Evolutionary conservation across 805 yeast genomes (phyloP).

Genomic region (Jamesozyma hellenica): DNA sequence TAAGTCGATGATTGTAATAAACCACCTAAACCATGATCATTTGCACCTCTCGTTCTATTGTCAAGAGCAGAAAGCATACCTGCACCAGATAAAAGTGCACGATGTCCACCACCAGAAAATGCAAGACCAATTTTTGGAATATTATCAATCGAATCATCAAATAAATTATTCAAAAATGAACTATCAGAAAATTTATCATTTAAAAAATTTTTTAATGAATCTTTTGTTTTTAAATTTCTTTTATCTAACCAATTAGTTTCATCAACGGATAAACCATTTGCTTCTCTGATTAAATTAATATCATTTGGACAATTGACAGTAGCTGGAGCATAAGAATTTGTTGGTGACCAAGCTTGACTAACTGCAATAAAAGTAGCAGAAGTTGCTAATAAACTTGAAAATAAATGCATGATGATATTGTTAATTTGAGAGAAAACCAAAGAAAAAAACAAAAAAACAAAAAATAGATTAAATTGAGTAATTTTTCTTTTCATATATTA

Average conservation of each 20-base stretch:
- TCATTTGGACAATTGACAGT: constrained; percentile 43
- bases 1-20: constrained; percentile 61
- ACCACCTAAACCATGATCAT: constrained; percentile 58
- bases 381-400: background rate
- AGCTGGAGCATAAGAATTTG: constrained; percentile 54
- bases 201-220: constrained; percentile 35
- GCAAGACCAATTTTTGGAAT: constrained; percentile 44
- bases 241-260: constrained; percentile 46
- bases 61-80: constrained; percentile 80
- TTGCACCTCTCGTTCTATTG: constrained; percentile 49
- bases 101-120: constrained; percentile 81
- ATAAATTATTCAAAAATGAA: constrained; percentile 13
- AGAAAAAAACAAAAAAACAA: too few species aligned
- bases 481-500: too few species aligned
- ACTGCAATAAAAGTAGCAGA: background rate
- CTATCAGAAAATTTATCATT: constrained; percentile 17
- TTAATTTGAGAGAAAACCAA: too few species aligned
- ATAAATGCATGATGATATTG: constrained; percentile 4
- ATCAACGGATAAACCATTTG: constrained; percentile 34
- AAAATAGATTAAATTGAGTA: too few species aligned
- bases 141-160: constrained; percentile 19
- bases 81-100: constrained; percentile 82
- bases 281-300: constrained; percentile 37
- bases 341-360: constrained; percentile 40
- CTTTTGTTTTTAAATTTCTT: constrained; percentile 38